Conservation (phyloP, 345 rosid genomes). For the Hibiscus mutabilis region DNA sequence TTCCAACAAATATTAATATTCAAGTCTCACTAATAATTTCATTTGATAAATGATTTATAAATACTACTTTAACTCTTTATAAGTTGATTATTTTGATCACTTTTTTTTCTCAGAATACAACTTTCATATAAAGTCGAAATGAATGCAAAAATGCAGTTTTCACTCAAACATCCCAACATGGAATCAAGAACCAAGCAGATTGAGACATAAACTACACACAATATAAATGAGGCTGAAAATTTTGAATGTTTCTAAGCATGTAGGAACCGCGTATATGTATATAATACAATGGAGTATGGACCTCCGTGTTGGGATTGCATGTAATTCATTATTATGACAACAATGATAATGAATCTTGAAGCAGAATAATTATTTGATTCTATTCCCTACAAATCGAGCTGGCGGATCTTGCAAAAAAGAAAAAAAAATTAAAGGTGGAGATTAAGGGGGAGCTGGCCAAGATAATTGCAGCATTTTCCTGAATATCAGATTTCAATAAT, state of each 20-base stretch:
- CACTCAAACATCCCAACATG: too few relatives aligned
- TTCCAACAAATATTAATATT: too few relatives aligned
- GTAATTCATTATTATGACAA: background rate
- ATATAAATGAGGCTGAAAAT: background rate
- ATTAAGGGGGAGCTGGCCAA: slow-evolving; percentile 1
- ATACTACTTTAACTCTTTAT: too few relatives aligned
- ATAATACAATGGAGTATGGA: background rate
- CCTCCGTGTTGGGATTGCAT: too few relatives aligned
- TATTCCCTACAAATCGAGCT: background rate
- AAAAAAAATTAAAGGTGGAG: background rate
- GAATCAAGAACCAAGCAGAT: background rate
- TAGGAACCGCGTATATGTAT: background rate
- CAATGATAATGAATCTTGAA: background rate
- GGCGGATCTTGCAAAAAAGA: background rate
- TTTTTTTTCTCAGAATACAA: too few relatives aligned
- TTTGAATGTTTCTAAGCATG: background rate
- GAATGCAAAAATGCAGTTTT: too few relatives aligned
- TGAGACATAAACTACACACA: background rate
- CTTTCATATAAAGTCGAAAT: too few relatives aligned
- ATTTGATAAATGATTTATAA: too few relatives aligned
- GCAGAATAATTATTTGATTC: background rate
- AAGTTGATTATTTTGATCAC: too few relatives aligned
- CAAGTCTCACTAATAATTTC: too few relatives aligned
- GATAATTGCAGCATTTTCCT: background rate
- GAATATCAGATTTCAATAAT: background rate